Base-by-base conservation (phyloP, 2,329 filamentous ascomycete species). In the Pestalotiopsis sp. region DNA sequence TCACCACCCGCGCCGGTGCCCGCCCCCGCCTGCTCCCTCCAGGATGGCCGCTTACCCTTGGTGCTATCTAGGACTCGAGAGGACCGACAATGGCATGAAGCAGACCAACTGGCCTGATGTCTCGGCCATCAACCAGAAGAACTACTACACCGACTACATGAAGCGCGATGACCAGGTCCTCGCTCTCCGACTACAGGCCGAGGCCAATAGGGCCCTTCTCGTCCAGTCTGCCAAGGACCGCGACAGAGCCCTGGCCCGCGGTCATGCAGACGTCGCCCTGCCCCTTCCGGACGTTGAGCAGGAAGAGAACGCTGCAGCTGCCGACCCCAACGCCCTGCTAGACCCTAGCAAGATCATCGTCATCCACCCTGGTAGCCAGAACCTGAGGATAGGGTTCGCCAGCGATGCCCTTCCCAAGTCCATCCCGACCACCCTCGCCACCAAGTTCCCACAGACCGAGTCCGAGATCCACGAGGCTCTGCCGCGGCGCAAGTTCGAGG, bases 61-160 rank as follows among this genome's bases (percentile, higher is more conserved):
- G 23, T 36, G 31, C 27, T 68, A 56, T 61, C 17, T 79, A 98
- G 95, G 96, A 73, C 90, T 99, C 72, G 94, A 97, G 83, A 90
- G 95, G 78, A 98, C 96, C 70, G 96, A 99, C 85, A 99, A 99
- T 88, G 95, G 95, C 82, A 95, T 99, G 92, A 96, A 95, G 78
- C 89, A 96, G 78, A 93, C 94, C 62, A 97, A 88, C 80, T 99
- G 96, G 95, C 95, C 96, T 11, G 92, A 96, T 77, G 91, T 97
- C 68, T 87, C 89, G 58, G 93, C 96, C 76, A 99, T 99, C 82
- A 99, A 99, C 79, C 96, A 99, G 81, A 99, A 99, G 85, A 99
- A 99, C 81, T 99, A 99, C 82, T 98, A 98, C 80, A 97, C 95
- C 70, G 96, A 99, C 78, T 99, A 97, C 76, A 93, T 99, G 82